A percentile compares a stretch with the other conserved stretches of the same genome.
These are phyloP conservation scores for Pichia paraexigua DNA, from an alignment of 805 yeast genomes.

Conservation along the genomic window DNA sequence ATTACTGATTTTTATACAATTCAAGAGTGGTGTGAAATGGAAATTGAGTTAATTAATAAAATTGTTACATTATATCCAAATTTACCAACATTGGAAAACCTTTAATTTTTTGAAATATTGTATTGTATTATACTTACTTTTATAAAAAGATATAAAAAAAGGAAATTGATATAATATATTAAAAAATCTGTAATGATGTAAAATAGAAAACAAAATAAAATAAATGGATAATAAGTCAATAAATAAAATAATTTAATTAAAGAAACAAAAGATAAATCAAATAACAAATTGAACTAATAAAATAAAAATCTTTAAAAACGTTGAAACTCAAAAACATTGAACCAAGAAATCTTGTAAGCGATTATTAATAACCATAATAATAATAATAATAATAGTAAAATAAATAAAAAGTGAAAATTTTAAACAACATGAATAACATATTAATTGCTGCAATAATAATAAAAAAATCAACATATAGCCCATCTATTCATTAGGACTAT, in stretches of 20 bases:
- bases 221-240: not conserved
- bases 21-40: slow-evolving; percentile 49
- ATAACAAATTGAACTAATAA: not conserved
- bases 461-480: too few relatives aligned
- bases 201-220: not conserved
- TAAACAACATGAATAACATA: not conserved
- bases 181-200: not conserved
- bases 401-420: too few relatives aligned
- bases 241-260: not conserved
- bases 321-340: not conserved
- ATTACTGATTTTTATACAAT: slow-evolving; percentile 55
- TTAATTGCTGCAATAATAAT: too few relatives aligned
- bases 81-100: slow-evolving; percentile 27
- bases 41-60: slow-evolving; percentile 28
- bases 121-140: not conserved
- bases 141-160: not conserved
- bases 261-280: not conserved
- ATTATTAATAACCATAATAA: not conserved
- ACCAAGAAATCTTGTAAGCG: not conserved
- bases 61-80: slow-evolving; percentile 44
- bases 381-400: too few relatives aligned
- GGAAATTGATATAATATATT: not conserved
- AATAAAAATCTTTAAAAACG: not conserved
- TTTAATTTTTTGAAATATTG: not conserved
- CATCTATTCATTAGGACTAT: not conserved